phyloP scores from a whole-genome alignment of 257 asterid species.

The Solanum tarapatanum region DNA sequence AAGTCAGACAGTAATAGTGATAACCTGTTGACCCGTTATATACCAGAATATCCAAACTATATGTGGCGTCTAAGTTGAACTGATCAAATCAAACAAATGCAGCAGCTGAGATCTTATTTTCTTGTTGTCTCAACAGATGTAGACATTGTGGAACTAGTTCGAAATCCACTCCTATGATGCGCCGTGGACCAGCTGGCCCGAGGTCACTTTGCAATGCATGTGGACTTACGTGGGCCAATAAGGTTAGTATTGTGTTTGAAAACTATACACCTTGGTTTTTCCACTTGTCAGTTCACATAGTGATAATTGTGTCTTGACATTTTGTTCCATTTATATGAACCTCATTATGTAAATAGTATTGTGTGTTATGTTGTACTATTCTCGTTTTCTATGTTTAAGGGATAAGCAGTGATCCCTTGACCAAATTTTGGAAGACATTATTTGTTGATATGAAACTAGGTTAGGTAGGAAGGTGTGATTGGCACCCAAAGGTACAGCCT shows the following conservation, averaged over 20 bases:
- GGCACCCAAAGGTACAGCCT: background rate
- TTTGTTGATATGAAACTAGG: background rate
- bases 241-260: constrained; percentile 28
- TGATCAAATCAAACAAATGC: background rate
- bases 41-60: background rate
- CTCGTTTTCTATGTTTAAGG: background rate
- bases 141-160: constrained; percentile 65
- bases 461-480: background rate
- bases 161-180: constrained; percentile 78
- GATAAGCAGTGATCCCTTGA: background rate
- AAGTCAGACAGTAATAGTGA: background rate
- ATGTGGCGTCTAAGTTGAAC: background rate
- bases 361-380: background rate
- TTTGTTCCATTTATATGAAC: background rate
- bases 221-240: constrained; percentile 85
- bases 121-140: constrained; percentile 27
- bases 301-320: background rate
- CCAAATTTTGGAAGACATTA: background rate
- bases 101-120: background rate
- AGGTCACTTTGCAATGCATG: constrained; percentile 88
- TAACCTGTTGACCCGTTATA: background rate
- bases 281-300: background rate
- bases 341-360: background rate
- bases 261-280: background rate
- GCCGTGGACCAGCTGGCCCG: constrained; percentile 80